Evolutionary conservation across 1,139 yeast genomes (phyloP).

Genomic region (Saccharomyces pastorianus): DNA sequence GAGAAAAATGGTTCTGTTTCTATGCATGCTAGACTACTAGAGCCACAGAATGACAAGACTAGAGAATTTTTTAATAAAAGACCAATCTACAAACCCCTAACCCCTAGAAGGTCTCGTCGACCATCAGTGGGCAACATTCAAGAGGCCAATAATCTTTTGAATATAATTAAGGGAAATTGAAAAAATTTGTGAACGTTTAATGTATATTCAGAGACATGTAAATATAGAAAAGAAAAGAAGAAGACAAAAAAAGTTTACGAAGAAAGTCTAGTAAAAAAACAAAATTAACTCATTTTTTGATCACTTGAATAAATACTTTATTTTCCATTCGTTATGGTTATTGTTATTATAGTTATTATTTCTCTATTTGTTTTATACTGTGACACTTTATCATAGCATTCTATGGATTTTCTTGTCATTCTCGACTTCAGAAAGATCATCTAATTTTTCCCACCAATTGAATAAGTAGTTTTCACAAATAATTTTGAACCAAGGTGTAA

Average conservation of each 20-base stretch:
- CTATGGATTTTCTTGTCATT: slow-evolving; percentile 30
- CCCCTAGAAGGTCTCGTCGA: not conserved
- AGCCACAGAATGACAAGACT: not conserved
- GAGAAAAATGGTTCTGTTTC: slow-evolving; percentile 24
- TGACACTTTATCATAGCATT: slow-evolving; percentile 19
- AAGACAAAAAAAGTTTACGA: not conserved
- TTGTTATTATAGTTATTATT: no score
- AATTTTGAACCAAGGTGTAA: slow-evolving; percentile 97
- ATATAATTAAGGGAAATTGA: not conserved
- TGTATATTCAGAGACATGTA: not conserved
- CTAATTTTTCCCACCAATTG: slow-evolving; percentile 86
- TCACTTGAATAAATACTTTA: no score
- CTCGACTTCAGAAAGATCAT: slow-evolving; percentile 34
- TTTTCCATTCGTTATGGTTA: no score
- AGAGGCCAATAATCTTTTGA: not conserved
- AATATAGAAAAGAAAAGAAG: not conserved
- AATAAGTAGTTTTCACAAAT: slow-evolving; percentile 86
- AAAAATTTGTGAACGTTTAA: not conserved
- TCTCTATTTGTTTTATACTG: not conserved
- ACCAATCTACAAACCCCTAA: not conserved
- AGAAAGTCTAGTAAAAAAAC: no score
- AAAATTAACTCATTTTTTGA: no score
- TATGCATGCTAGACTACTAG: slow-evolving; percentile 5
- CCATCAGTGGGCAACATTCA: not conserved
- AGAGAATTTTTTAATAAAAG: not conserved